These are phyloP conservation scores for Thermoascus crustaceus DNA, from an alignment of 2,329 filamentous ascomycete genomes.

Conservation along the genomic window DNA sequence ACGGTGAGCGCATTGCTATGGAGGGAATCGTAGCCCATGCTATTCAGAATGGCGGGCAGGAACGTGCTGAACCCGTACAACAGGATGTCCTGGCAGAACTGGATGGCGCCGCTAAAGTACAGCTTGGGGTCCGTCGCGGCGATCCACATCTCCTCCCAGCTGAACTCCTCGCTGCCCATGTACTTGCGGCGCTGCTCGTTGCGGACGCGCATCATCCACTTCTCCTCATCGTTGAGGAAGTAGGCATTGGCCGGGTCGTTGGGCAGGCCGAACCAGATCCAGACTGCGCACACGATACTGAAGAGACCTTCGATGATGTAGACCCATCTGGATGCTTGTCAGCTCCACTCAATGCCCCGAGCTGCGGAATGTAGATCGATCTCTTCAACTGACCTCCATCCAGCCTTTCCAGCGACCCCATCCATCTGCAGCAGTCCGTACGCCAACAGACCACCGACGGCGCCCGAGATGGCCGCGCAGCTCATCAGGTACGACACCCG, in stretches of 20 bases:
- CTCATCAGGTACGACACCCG: slow-evolving; percentile 35
- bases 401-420: slow-evolving; percentile 35
- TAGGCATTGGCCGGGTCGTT: slow-evolving; percentile 41
- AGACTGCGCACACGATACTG: slow-evolving; percentile 34
- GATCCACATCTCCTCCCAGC: slow-evolving; percentile 43
- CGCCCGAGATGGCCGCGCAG: slow-evolving; percentile 32
- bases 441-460: slow-evolving; percentile 33
- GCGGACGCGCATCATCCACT: slow-evolving; percentile 43
- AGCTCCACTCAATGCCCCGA: neutral
- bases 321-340: slow-evolving; percentile 28
- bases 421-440: slow-evolving; percentile 38
- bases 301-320: slow-evolving; percentile 45
- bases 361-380: neutral
- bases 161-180: slow-evolving; percentile 44
- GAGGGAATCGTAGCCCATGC: slow-evolving; percentile 45
- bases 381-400: slow-evolving; percentile 38
- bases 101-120: slow-evolving; percentile 41
- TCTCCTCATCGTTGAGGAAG: slow-evolving; percentile 43
- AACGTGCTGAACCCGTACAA: slow-evolving; percentile 54
- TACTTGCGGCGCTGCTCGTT: slow-evolving; percentile 40
- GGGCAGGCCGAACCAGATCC: slow-evolving; percentile 42
- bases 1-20: slow-evolving; percentile 49
- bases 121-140: slow-evolving; percentile 45
- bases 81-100: slow-evolving; percentile 47
- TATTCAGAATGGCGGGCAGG: slow-evolving; percentile 47